A percentile compares a stretch with the other conserved stretches of the same genome.
Evolutionary conservation across 176 grass and related monocot genomes (phyloP).

Genomic region (Neostapfia colusana): DNA sequence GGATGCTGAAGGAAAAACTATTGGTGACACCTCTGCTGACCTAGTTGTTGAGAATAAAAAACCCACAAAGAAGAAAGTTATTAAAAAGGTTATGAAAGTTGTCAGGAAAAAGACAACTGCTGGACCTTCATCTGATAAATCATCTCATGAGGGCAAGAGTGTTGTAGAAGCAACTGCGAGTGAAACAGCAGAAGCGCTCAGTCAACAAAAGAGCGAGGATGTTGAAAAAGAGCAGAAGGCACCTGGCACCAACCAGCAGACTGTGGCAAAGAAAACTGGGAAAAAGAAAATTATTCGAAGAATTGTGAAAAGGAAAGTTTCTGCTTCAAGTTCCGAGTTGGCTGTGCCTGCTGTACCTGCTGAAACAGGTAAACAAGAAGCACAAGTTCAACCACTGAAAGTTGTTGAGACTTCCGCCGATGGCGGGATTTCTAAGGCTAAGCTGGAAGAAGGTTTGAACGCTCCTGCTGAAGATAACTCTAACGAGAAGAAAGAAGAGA

Average conservation of each 20-base stretch:
- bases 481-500: slow-evolving; percentile 49
- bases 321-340: slow-evolving; percentile 42
- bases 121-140: slow-evolving; percentile 49
- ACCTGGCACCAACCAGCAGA: slow-evolving; percentile 27
- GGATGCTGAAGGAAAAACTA: slow-evolving; percentile 40
- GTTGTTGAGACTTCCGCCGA: slow-evolving; percentile 38
- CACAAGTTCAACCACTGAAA: slow-evolving; percentile 51
- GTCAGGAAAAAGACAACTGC: slow-evolving; percentile 54
- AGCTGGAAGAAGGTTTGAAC: slow-evolving; percentile 53
- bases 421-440: slow-evolving; percentile 32
- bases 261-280: slow-evolving; percentile 55
- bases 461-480: slow-evolving; percentile 42
- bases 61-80: slow-evolving; percentile 76
- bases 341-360: slow-evolving; percentile 37
- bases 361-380: slow-evolving; percentile 51
- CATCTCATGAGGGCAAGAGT: slow-evolving; percentile 47
- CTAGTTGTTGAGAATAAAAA: slow-evolving; percentile 52
- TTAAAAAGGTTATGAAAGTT: slow-evolving; percentile 88
- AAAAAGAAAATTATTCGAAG: slow-evolving; percentile 97
- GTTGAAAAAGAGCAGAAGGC: slow-evolving; percentile 42
- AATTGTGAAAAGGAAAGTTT: slow-evolving; percentile 79
- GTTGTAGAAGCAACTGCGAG: slow-evolving; percentile 44
- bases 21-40: slow-evolving; percentile 44
- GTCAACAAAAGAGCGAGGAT: slow-evolving; percentile 41
- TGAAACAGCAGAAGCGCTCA: slow-evolving; percentile 26